Base-by-base conservation (phyloP, 108 stramenopile species). In the Pseudonitzschia delicatissima region DNA sequence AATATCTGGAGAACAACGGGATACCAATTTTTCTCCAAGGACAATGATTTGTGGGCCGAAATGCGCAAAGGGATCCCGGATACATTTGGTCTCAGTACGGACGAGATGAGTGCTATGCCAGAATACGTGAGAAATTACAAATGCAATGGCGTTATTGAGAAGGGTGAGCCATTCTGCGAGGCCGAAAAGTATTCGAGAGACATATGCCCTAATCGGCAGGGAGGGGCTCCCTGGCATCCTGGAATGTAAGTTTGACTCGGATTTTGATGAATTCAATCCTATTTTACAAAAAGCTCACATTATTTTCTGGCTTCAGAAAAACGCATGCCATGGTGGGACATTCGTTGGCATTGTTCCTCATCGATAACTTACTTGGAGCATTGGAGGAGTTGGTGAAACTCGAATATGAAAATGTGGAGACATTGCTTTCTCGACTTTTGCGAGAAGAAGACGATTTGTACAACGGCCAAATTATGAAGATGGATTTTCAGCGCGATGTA, bases 311-410 rank as follows among this genome's bases (percentile, higher is more conserved):
- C 39, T 32, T 18, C 67, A 78, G 77, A 44, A 78, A 73, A 42
- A 55, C 47, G 31, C 79, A 84, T 67, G 79, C 79, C 17, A 39
- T 80, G 57, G 51, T 58, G 45, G 83, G 83, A 4, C 73, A 80
- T 57, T 28, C 69, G 1, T 18, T 77, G 25, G 68, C 75, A 27
- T 52, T 84, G 5, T 80, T 74, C 45, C 39, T 78, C 2, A 57
- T 64, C 9, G 57, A 79, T 20, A 42, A 29, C 12, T 40, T 81
- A 13, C 62, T 76, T 32, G 55, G 66, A 1, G 49, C 70, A 5
- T 29, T 71, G 44, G 47, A 58, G 26, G 66, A 68, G 7, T 45
- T 79, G 42, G 5, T 61, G 15, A 26, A 37, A 61, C 20, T 8
- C 20, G 37, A 61, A 35, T 36, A 32, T 36, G 60, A 61, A 27